Evolutionary conservation across 2,329 filamentous ascomycete genomes (phyloP).

Genomic region (Pochonia chlamydosporia): DNA sequence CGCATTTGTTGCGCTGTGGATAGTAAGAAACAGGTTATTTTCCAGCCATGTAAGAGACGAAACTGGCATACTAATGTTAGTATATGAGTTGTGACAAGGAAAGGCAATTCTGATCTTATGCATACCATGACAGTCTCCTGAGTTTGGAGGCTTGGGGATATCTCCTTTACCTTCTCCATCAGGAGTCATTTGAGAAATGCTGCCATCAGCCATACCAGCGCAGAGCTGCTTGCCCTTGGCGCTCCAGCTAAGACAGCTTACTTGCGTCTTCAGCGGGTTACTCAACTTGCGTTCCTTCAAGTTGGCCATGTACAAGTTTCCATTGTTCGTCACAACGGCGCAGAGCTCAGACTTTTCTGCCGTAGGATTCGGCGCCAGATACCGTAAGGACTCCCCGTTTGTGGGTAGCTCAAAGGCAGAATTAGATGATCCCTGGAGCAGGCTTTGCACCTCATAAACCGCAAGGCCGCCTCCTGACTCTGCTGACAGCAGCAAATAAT

Average conservation of each 20-base stretch:
- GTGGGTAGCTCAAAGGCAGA: conserved; percentile 72
- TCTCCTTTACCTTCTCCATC: conserved; percentile 70
- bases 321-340: conserved; percentile 73
- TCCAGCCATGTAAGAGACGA: conserved; percentile 84
- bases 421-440: conserved; percentile 61
- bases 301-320: conserved; percentile 79
- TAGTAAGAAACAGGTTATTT: conserved; percentile 75
- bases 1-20: conserved; percentile 64
- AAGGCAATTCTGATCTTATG: background rate
- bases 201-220: conserved; percentile 77
- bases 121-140: conserved; percentile 64
- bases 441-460: conserved; percentile 69
- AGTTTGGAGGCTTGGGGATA: conserved; percentile 69
- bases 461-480: conserved; percentile 76
- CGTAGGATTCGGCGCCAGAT: conserved; percentile 75
- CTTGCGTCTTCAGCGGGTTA: conserved; percentile 60
- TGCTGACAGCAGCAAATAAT: conserved; percentile 74
- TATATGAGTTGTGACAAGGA: conserved; percentile 10
- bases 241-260: conserved; percentile 87
- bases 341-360: conserved; percentile 67
- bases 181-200: conserved; percentile 75
- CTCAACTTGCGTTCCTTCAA: conserved; percentile 64
- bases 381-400: conserved; percentile 66
- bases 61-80: conserved; percentile 38
- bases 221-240: conserved; percentile 88